Conservation (phyloP, 495 filamentous ascomycete species). For the Daldinia concentrica region DNA sequence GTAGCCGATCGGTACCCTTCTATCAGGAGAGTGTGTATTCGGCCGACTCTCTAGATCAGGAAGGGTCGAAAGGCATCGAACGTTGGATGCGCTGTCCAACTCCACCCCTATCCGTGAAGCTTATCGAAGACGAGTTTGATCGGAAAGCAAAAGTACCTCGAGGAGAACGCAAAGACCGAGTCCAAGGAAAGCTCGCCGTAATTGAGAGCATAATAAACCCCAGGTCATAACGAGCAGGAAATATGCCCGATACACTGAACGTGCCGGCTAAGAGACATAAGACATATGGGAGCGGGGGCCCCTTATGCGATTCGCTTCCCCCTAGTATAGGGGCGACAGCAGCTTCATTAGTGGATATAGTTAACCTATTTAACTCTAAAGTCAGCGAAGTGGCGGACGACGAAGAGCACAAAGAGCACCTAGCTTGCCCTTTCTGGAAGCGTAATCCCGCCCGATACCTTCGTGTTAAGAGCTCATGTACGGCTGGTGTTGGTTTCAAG, state of each 20-base stretch:
- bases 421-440: slow-evolving; percentile 38
- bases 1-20: slow-evolving; percentile 22
- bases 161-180: background rate
- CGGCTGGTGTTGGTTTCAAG: slow-evolving; percentile 29
- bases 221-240: background rate
- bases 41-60: slow-evolving; percentile 24
- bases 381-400: background rate
- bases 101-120: slow-evolving; percentile 23
- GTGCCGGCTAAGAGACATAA: background rate
- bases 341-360: slow-evolving; percentile 1
- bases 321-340: background rate
- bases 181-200: slow-evolving; percentile 19
- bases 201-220: slow-evolving; percentile 22
- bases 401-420: slow-evolving; percentile 15
- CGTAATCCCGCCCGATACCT: slow-evolving; percentile 28
- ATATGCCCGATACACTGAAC: background rate
- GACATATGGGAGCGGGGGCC: background rate
- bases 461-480: slow-evolving; percentile 34
- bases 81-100: slow-evolving; percentile 40
- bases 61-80: slow-evolving; percentile 30
- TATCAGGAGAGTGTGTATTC: slow-evolving; percentile 40
- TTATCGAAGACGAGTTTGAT: slow-evolving; percentile 12
- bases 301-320: background rate
- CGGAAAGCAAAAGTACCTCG: background rate
- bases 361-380: slow-evolving; percentile 10